Evolutionary conservation across 2,329 filamentous ascomycete species (phyloP), one percentile per base, ranked within the genome.

Genomic region (Macroventuria anomochaeta): DNA sequence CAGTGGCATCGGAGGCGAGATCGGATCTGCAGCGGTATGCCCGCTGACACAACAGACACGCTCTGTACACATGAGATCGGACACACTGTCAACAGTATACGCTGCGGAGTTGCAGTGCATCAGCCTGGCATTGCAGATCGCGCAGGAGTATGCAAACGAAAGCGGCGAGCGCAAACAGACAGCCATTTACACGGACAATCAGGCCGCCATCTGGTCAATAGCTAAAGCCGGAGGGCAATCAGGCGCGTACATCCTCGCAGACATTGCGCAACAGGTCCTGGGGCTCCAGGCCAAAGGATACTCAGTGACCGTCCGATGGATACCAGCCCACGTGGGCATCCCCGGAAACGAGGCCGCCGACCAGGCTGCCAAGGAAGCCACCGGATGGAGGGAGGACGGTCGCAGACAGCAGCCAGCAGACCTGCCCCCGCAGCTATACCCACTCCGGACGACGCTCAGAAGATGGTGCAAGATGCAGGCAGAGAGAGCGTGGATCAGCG

Each of bases 111-210:
- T 62, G 34, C 48, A 62, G 32, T 47, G 43, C 6, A 62, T 60
- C 10, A 60, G 52, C 48, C n/a, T 62, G 46, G 61, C 51, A 52
- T 46, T 64, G 20, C 32, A 62, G 34, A 61, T 61, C 40, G 53
- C 57, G 28, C 8, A 54, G 46, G 34, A 53, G 28, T 64, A 64
- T 28, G 55, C 34, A 50, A 49, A 58, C 11, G 3, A 13, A 46
- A 31, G 48, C 21, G n/a, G 55, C 50, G 43, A 39, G 12, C 51
- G 47, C n/a, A n/a, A 17, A 37, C 38, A 57, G 13, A 29, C 59
- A 6, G 51, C 55, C 23, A 56, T 63, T 38, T 64, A 58, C 36
- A 64, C 51, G 47, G 61, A 62, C 42, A 64, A 59, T 42, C 31
- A 61, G 42, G 59, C 53, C 29, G 54, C 56, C 17, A 58, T 60